Base-by-base conservation (phyloP, 768 basidiomycete species). In the Pisolithus orientalis region DNA sequence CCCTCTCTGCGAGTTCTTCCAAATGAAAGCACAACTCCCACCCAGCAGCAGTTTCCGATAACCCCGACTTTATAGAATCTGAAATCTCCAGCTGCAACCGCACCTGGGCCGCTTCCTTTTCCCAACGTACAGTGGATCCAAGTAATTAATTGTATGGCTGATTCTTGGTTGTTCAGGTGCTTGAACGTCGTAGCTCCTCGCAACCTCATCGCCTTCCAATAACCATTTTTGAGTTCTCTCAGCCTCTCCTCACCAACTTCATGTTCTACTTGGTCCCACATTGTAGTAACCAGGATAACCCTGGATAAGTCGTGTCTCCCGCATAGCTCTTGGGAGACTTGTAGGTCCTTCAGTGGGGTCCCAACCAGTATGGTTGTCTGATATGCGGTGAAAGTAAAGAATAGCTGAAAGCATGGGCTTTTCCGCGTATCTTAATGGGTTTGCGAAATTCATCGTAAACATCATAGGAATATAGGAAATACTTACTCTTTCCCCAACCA, bases 331-430 rank as follows among this genome's bases (percentile, higher is more conserved):
- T 34, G 47, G 44, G 75, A 72, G 57, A 70, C 60, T 4, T 55
- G 58, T n/a, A 72, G 62, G 53, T 72, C 70, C 37, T 58, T 68
- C 21, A 63, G 47, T 0, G 69, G 60, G 1, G 66, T 58, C 24
- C 68, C 72, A 0, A 59, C 59, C 64, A n/a, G 73, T 66, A 1
- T 71, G 64, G 46, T 67, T 67, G 44, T 73, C 71, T 6, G 70
- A 24, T 21, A 21, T 21, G 21, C 21, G 21, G 2, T 21, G 21
- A 21, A 21, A 21, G 21, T 21, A 21, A 21, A 75, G 14, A 25
- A 75, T 64, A 2, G 65, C 72, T 11, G 66, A 57, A 1, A 75
- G 62, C n/a, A 52, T 39, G 6, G 54, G 55, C 6, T 50, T 5
- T 8, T 43, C 40, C 10, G 28, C 39, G 25, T 60, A 56, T 31